Conservation (phyloP, 2,329 filamentous ascomycete species). For the Neonectria ditissima region DNA sequence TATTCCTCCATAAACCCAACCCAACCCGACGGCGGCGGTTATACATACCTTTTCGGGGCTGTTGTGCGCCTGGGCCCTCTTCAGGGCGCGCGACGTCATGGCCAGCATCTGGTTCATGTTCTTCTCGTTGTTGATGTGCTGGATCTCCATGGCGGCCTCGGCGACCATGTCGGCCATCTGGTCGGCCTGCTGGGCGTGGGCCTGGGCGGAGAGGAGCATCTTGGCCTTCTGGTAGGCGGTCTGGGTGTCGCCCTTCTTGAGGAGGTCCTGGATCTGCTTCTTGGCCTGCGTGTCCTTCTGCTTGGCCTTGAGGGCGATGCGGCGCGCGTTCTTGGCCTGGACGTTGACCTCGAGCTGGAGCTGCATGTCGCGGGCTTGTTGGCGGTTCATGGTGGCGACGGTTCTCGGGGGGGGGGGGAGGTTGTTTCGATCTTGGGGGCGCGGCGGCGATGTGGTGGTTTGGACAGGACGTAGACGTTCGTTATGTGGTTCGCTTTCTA, state of each 20-base stretch:
- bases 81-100: constrained; percentile 2
- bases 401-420: too few species aligned
- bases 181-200: constrained; percentile 72
- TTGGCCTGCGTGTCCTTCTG: constrained; percentile 71
- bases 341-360: constrained; percentile 73
- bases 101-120: constrained; percentile 47
- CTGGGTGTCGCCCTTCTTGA: constrained; percentile 72
- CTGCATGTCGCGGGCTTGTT: constrained; percentile 70
- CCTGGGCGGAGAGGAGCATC: constrained; percentile 71
- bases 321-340: constrained; percentile 71
- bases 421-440: background rate
- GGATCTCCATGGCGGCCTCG: constrained; percentile 69
- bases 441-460: background rate
- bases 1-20: too few species aligned
- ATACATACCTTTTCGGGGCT: constrained; percentile 66
- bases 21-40: background rate
- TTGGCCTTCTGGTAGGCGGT: constrained; percentile 74
- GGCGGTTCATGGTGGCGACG: constrained; percentile 64
- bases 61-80: constrained; percentile 66
- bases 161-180: constrained; percentile 74
- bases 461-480: too few species aligned
- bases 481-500: too few species aligned
- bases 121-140: constrained; percentile 68
- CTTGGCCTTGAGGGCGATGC: constrained; percentile 69
- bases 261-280: constrained; percentile 72